Evolutionary conservation across 2,329 filamentous ascomycete species (phyloP), one percentile per base, ranked within the genome.

Genomic region (Epicoccum sorghinum): DNA sequence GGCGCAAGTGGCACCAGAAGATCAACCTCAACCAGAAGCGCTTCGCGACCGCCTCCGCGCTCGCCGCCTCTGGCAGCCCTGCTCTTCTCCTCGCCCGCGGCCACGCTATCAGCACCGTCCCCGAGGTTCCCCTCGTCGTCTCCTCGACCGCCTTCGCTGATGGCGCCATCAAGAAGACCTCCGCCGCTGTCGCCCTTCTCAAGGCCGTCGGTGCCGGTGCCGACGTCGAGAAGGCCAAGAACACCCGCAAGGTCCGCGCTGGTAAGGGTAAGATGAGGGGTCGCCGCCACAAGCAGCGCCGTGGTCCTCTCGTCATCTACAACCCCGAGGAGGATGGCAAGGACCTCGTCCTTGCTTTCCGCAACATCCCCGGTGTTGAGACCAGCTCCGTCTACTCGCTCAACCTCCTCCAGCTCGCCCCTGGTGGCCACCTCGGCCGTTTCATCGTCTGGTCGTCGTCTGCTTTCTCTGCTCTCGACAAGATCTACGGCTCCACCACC

Each of bases 1-100:
- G 95, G 96, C 88, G 95, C 81, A 97, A 96, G 86, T 99, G 95
- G 96, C 95, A 99, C 87, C 87, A 97, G 86, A 98, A 98, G 92
- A 87, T 99, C 88, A 96, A 96, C 87, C 87, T 96, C 82, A 90
- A 90, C 81, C 95, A 99, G 88, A 96, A 95, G 86, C 95, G 95
- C 75, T 99, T 97, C 81, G 95, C 95, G 82, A 96, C 92, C 76
- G 91, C 91, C 79, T 99, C 95, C 75, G 95, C 95, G 76, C 86
- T 99, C 75, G 95, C 95, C 82, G 95, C 95, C 73, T 97, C 95
- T 69, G 93, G 93, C 72, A 92, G 93, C 76, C 89, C 93, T 75
- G 89, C 95, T 75, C 93, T 99, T 71, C 89, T 99, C 73, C 85
- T 97, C 77, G 95, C 95, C 79, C 95, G 96, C 78, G 96, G 95